Conservation (phyloP, 495 filamentous ascomycete genomes). For the Glutinoglossum americanum region DNA sequence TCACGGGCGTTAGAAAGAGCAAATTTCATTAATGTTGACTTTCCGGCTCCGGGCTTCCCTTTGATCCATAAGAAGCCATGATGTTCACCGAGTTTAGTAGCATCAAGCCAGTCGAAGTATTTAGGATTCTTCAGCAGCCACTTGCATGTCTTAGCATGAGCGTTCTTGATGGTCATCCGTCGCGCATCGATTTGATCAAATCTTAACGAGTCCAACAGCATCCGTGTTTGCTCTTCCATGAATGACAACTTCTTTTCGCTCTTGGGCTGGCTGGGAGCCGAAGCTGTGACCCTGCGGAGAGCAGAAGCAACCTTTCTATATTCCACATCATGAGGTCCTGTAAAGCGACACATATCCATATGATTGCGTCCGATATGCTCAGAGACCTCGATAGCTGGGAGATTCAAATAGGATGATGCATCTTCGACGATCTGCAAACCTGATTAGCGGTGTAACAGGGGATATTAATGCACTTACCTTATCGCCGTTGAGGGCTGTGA, state of each 20-base stretch:
- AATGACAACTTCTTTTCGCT: neutral
- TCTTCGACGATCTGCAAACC: conserved; percentile 18
- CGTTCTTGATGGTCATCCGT: conserved; percentile 16
- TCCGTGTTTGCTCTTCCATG: conserved; percentile 6
- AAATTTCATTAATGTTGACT: conserved; percentile 32
- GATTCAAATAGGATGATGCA: conserved; percentile 15
- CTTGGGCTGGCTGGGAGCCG: neutral
- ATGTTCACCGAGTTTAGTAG: conserved; percentile 16
- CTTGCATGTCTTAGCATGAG: conserved; percentile 23
- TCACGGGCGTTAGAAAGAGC: conserved; percentile 11
- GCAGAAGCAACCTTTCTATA: conserved; percentile 14
- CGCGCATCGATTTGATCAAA: conserved; percentile 22
- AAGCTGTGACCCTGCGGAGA: conserved; percentile 5
- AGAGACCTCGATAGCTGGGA: conserved; percentile 9
- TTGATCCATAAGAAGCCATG: conserved; percentile 35
- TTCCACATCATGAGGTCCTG: conserved; percentile 14
- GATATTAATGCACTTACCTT: conserved; percentile 11
- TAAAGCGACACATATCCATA: conserved; percentile 23
- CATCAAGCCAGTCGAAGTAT: conserved; percentile 27
- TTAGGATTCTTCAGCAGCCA: conserved; percentile 24
- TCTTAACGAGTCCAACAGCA: conserved; percentile 15
- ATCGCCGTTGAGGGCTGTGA: conserved; percentile 7
- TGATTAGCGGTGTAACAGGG: conserved; percentile 1
- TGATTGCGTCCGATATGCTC: conserved; percentile 18
- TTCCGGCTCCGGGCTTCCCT: conserved; percentile 33